phyloP scores from a whole-genome alignment of 2,329 filamentous ascomycete genomes.

The Talaromyces pinophilus region DNA sequence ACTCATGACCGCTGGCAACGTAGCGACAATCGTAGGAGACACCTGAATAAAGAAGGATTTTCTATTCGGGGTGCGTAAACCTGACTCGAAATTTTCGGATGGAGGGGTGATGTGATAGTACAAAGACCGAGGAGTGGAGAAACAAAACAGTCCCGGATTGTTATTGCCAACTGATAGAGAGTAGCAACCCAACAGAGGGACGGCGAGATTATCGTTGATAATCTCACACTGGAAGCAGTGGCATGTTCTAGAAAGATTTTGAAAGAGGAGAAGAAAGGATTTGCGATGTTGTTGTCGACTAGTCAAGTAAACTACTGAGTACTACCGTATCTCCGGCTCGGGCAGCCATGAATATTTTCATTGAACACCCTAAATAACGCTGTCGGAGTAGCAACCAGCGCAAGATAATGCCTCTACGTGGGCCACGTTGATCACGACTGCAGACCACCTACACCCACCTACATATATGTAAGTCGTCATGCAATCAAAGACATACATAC shows the following conservation, averaged over 20 bases:
- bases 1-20: slow-evolving; percentile 10
- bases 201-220: background rate
- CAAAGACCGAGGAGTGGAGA: slow-evolving; percentile 7
- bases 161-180: background rate
- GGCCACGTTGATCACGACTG: slow-evolving; percentile 23
- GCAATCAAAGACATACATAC: background rate
- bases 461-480: background rate
- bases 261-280: background rate
- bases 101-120: slow-evolving; percentile 11
- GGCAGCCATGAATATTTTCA: slow-evolving; percentile 16
- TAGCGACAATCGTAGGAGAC: background rate
- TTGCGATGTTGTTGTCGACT: background rate
- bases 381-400: background rate
- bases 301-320: background rate
- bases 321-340: slow-evolving; percentile 9
- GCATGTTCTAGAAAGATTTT: background rate
- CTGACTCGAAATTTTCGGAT: background rate
- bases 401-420: background rate
- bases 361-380: background rate
- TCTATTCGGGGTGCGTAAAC: background rate
- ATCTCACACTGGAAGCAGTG: background rate
- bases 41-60: background rate
- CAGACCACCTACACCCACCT: background rate
- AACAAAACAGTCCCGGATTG: background rate
- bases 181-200: background rate